These are phyloP conservation scores for Eragrostis curvula DNA, from an alignment of 176 grass and related monocot genomes.

Conservation along the genomic window DNA sequence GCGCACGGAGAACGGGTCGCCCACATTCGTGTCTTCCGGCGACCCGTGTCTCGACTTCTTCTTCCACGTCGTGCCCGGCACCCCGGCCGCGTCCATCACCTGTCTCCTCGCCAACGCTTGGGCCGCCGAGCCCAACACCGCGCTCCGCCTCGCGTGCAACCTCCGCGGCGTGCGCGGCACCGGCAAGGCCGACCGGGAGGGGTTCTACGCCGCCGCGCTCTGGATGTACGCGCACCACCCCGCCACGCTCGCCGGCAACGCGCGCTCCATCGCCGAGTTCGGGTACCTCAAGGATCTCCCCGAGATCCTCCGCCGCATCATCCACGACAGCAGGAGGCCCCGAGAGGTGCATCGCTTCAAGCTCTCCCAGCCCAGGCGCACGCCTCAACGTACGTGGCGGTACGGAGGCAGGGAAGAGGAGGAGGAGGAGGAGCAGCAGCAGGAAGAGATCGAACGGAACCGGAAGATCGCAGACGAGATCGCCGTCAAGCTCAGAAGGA, in stretches of 20 bases:
- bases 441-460: slow-evolving; percentile 7
- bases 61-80: slow-evolving; percentile 62
- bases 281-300: slow-evolving; percentile 82
- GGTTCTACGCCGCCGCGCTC: slow-evolving; percentile 30
- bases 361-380: background rate
- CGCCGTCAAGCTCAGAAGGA: slow-evolving; percentile 36
- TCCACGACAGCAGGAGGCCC: slow-evolving; percentile 44
- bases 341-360: too few species aligned
- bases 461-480: slow-evolving; percentile 13
- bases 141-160: slow-evolving; percentile 55
- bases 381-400: too few species aligned
- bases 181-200: slow-evolving; percentile 3
- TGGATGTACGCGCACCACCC: slow-evolving; percentile 62
- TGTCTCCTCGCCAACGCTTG: slow-evolving; percentile 44
- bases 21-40: slow-evolving; percentile 44
- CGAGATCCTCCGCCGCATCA: slow-evolving; percentile 69
- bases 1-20: slow-evolving; percentile 50
- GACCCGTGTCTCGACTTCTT: slow-evolving; percentile 71
- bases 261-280: slow-evolving; percentile 37
- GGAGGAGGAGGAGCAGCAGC: too few species aligned
- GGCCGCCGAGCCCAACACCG: slow-evolving; percentile 34
- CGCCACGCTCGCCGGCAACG: slow-evolving; percentile 68
- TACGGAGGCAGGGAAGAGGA: too few species aligned
- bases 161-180: slow-evolving; percentile 30
- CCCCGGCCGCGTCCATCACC: background rate